Conservation (phyloP, 1,284 basidiomycete genomes). For the Fistulina hepatica region DNA sequence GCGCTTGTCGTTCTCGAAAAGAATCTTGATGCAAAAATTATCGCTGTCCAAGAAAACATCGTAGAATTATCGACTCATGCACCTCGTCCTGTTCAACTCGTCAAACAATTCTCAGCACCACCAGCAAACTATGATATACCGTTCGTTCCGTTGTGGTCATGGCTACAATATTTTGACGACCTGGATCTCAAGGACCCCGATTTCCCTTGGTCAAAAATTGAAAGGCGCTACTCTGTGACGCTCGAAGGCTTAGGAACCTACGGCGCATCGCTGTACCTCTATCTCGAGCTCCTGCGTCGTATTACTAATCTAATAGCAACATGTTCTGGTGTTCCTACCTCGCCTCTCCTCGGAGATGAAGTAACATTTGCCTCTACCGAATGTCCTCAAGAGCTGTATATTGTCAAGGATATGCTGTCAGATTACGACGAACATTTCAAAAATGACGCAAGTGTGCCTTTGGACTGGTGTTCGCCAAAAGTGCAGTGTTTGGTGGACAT, state of each 20-base stretch:
- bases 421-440: slow-evolving; percentile 42
- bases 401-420: slow-evolving; percentile 36
- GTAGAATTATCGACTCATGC: slow-evolving; percentile 49
- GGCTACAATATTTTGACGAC: slow-evolving; percentile 37
- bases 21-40: slow-evolving; percentile 61
- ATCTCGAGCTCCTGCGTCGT: slow-evolving; percentile 45
- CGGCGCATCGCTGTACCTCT: slow-evolving; percentile 43
- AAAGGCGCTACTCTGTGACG: slow-evolving; percentile 49
- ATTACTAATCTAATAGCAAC: too few species aligned
- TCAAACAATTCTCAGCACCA: slow-evolving; percentile 44
- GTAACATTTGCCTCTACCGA: slow-evolving; percentile 15
- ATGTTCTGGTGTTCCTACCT: slow-evolving; percentile 9
- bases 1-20: slow-evolving; percentile 55
- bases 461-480: slow-evolving; percentile 66
- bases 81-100: slow-evolving; percentile 29
- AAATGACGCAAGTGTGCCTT: slow-evolving; percentile 18
- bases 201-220: slow-evolving; percentile 44
- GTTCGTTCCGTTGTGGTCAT: slow-evolving; percentile 39
- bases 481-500: slow-evolving; percentile 48
- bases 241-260: slow-evolving; percentile 34
- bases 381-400: not conserved
- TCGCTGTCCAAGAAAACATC: slow-evolving; percentile 57
- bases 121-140: slow-evolving; percentile 43
- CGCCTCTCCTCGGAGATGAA: slow-evolving; percentile 28
- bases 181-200: slow-evolving; percentile 28